Conservation (phyloP, 2,329 filamentous ascomycete species). For the Chaetothyriales sp. region DNA sequence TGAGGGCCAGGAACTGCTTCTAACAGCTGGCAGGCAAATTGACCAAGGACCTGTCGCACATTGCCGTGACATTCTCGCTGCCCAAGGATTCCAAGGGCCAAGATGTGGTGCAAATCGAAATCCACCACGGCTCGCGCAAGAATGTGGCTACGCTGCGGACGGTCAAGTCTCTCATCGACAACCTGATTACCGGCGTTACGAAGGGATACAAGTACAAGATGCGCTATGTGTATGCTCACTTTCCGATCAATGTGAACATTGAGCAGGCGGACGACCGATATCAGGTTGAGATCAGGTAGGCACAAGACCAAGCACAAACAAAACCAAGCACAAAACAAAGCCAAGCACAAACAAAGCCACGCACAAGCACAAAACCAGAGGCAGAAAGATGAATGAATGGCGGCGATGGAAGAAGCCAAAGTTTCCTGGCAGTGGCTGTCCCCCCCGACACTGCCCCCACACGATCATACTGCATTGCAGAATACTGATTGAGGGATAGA, state of each 20-base stretch:
- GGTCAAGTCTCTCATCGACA: slow-evolving; percentile 95
- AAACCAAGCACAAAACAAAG: neutral
- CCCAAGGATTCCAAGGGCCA: slow-evolving; percentile 47
- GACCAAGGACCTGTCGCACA: slow-evolving; percentile 87
- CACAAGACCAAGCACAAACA: slow-evolving; percentile 10
- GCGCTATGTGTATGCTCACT: slow-evolving; percentile 99
- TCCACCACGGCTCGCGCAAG: slow-evolving; percentile 98
- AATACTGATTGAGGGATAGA: slow-evolving; percentile 30
- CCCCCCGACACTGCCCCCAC: neutral
- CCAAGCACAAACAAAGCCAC: neutral
- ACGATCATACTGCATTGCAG: neutral
- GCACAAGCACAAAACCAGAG: neutral
- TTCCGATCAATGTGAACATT: slow-evolving; percentile 99
- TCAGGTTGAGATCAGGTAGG: slow-evolving; percentile 95
- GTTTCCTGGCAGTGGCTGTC: neutral
- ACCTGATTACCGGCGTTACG: slow-evolving; percentile 95
- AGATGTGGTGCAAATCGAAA: slow-evolving; percentile 78
- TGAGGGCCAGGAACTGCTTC: neutral
- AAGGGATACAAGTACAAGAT: slow-evolving; percentile 99
- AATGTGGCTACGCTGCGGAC: slow-evolving; percentile 95
- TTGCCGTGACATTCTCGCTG: slow-evolving; percentile 89
- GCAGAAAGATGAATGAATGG: neutral
- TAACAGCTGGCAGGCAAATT: slow-evolving; percentile 60
- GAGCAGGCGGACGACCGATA: slow-evolving; percentile 85
- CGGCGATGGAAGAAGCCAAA: neutral